Evolutionary conservation across 2,329 filamentous ascomycete genomes (phyloP), one percentile per base, ranked within the genome.

Genomic region (Penicillium hordei): DNA sequence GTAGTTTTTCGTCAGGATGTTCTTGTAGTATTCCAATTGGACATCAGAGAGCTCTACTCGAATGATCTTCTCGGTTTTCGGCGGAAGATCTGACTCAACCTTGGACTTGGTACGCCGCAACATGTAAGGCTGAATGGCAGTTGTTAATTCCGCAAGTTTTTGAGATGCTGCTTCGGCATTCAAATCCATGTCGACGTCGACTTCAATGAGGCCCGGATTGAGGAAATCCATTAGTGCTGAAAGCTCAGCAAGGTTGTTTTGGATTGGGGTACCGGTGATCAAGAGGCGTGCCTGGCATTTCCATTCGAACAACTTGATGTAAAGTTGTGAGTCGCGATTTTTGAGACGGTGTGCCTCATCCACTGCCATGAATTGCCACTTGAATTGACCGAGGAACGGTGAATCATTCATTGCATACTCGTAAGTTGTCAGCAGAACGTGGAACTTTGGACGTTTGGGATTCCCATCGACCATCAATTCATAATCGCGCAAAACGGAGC

Each of bases 41-140:
- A 97, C 88, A 75, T 99, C 94, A 0, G 94, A 96, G 50, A 99
- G 82, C 75, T 97, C 94, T 40, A 99, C 94, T 55, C 95, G 91
- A 72, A 99, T 96, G 65, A 99, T 99, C 80, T 97, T 99, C 74
- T 99, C 94, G 0, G 91, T 96, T 80, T 99, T 99, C 0, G 93
- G 92, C 13, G 94, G 94, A 27, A 99, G 80, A 66, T 99, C 94
- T 23, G 93, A 96, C 74, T 97, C 94, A 8, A 99, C 95, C 56
- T 94, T 97, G 71, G 96, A 91, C 76, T 99, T 99, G 19, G 94
- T 97, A 51, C 94, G 89, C 39, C 94, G 91, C 52, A 99, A 82
- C 81, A 99, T 97, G 72, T 90, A 97, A 2, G 94, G 94, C 21
- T 93, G 89, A 66, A 99, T 96, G 25, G 90, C 86, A 52, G 86